These are phyloP conservation scores for Phytopythium sindhum DNA, from an alignment of 352 stramenopile species.

Conservation along the genomic window DNA sequence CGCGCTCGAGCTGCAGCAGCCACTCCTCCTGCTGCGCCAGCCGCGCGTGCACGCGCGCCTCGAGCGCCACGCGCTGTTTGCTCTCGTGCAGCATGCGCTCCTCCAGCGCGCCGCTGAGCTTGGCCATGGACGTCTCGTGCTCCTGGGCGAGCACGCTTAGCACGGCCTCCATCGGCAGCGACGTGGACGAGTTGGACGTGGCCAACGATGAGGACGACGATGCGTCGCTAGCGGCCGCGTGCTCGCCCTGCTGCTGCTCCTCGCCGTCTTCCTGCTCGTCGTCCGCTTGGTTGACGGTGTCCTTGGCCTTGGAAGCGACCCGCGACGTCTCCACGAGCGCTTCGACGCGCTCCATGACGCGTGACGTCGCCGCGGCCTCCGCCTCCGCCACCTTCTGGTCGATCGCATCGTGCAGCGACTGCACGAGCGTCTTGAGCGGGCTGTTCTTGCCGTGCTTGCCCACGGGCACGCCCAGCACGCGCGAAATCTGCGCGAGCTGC, in stretches of 20 bases:
- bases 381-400: conserved; percentile 21
- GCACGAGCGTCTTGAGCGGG: conserved; percentile 24
- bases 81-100: conserved; percentile 58
- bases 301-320: not conserved
- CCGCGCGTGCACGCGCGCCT: conserved; percentile 53
- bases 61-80: conserved; percentile 53
- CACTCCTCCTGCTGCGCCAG: conserved; percentile 73
- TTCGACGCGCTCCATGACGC: not conserved
- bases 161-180: conserved; percentile 47
- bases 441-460: conserved; percentile 66
- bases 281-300: not conserved
- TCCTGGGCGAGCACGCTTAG: conserved; percentile 57
- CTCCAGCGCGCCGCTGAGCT: conserved; percentile 68
- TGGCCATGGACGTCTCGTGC: conserved; percentile 63
- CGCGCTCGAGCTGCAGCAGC: conserved; percentile 75
- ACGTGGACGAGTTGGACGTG: conserved; percentile 1
- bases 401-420: not conserved
- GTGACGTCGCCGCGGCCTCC: not conserved
- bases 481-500: conserved; percentile 60
- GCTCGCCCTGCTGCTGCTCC: not conserved
- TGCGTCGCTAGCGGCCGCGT: not conserved
- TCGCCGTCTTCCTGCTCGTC: not conserved
- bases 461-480: conserved; percentile 51
- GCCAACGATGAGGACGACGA: not conserved
- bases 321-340: not conserved